A percentile compares a stretch with the other conserved stretches of the same genome.
Evolutionary conservation across 306 rosid species (phyloP).

Genomic region (Prunus fruticosa): DNA sequence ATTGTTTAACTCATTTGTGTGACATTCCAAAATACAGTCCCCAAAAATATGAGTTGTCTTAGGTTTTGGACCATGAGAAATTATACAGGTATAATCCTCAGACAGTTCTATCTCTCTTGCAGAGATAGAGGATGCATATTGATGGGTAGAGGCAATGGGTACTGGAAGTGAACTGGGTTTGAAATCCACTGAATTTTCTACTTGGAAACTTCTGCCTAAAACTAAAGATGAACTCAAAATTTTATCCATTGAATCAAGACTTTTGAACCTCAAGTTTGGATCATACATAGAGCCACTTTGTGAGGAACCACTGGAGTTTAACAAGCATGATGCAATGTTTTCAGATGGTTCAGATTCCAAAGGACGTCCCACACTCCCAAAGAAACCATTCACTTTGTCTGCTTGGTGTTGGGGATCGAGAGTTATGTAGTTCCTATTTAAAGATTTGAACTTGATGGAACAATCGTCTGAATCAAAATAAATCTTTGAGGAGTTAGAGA

Average conservation of each 20-base stretch:
- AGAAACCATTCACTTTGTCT: conserved; percentile 27
- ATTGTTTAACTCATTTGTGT: conserved; percentile 47
- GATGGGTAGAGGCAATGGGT: conserved; percentile 45
- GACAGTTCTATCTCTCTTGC: conserved; percentile 82
- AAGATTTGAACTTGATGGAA: conserved; percentile 52
- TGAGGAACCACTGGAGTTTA: conserved; percentile 38
- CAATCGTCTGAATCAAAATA: conserved; percentile 36
- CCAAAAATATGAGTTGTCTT: conserved; percentile 80
- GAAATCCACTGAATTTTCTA: conserved; percentile 33
- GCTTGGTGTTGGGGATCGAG: conserved; percentile 30
- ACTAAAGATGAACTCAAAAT: conserved; percentile 30
- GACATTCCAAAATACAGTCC: conserved; percentile 80
- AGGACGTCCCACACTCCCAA: conserved; percentile 24
- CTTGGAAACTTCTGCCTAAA: conserved; percentile 22
- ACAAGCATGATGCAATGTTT: conserved; percentile 30
- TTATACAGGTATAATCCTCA: conserved; percentile 91
- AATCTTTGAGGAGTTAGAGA: conserved; percentile 35
- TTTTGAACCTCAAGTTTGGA: conserved; percentile 26
- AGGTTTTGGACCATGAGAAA: conserved; percentile 92
- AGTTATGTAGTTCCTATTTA: conserved; percentile 67
- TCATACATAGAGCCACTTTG: conserved; percentile 23
- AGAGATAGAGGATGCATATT: conserved; percentile 39
- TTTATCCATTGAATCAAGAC: conserved; percentile 28
- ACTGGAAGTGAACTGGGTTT: conserved; percentile 64
- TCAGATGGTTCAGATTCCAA: conserved; percentile 33